These are phyloP conservation scores for Tolypocladium ovalisporum DNA, from an alignment of 2,329 filamentous ascomycete genomes.

Conservation along the genomic window DNA sequence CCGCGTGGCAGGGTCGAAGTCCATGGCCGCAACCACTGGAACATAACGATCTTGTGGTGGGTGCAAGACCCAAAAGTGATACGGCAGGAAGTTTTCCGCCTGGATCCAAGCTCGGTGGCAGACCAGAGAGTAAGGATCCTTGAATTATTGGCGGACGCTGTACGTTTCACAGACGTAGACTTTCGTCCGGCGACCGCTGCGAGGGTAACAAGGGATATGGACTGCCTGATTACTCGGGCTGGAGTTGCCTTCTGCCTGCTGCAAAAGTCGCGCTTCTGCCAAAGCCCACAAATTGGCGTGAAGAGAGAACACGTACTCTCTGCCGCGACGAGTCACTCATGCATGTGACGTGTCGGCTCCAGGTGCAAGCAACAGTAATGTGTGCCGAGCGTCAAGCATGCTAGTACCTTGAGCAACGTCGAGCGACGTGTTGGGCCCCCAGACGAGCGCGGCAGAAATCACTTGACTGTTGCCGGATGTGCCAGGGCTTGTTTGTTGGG, in stretches of 20 bases:
- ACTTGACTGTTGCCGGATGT: constrained; percentile 19
- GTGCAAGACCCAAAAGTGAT: background rate
- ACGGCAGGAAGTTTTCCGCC: background rate
- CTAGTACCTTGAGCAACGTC: background rate
- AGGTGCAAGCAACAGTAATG: background rate
- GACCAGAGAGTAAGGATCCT: background rate
- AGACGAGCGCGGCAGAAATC: constrained; percentile 8
- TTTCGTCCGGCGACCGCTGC: background rate
- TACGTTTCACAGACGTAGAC: too few relatives aligned
- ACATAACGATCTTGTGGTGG: background rate
- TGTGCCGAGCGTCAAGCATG: background rate
- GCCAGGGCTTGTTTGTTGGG: constrained; percentile 10
- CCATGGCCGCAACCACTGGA: background rate
- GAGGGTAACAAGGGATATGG: background rate
- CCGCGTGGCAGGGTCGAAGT: background rate
- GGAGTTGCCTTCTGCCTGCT: too few relatives aligned
- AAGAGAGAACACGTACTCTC: background rate
- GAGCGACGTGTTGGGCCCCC: background rate
- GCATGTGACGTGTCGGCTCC: background rate
- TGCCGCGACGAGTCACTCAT: background rate
- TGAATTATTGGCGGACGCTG: background rate
- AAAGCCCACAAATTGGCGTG: background rate
- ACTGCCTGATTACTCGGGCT: background rate
- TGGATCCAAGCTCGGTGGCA: background rate
- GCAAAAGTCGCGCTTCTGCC: background rate